phyloP scores from a whole-genome alignment of 1,284 basidiomycete species.

The Volvariella volvacea region DNA sequence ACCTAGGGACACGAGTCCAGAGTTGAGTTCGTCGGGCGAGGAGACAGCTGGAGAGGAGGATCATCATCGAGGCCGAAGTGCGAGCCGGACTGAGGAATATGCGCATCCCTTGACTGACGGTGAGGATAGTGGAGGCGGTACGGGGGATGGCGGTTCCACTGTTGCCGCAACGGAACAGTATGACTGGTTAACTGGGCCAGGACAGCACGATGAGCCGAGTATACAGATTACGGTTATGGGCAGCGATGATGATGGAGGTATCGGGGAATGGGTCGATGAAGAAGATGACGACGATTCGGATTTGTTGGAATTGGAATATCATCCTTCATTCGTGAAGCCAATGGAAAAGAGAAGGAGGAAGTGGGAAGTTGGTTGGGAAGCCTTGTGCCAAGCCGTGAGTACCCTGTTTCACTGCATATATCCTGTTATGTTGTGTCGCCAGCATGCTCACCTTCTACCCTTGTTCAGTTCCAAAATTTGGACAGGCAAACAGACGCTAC shows the following conservation, averaged over 20 bases:
- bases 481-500: conserved; percentile 77
- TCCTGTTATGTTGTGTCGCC: conserved; percentile 4
- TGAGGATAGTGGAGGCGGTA: conserved; percentile 14
- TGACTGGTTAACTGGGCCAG: conserved; percentile 8
- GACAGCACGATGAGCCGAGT: conserved; percentile 9
- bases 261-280: conserved; percentile 69
- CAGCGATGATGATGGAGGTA: conserved; percentile 30
- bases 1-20: conserved; percentile 71
- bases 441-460: conserved; percentile 8
- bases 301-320: conserved; percentile 66
- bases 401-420: conserved; percentile 3
- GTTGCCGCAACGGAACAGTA: not conserved
- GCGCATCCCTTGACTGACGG: conserved; percentile 30
- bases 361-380: conserved; percentile 72
- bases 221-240: conserved; percentile 14
- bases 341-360: conserved; percentile 58
- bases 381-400: conserved; percentile 60
- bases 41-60: conserved; percentile 35
- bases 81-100: conserved; percentile 20
- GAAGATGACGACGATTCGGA: conserved; percentile 63
- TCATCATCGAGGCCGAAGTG: too few relatives aligned
- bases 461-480: conserved; percentile 59
- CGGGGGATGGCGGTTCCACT: not conserved
- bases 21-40: conserved; percentile 48
- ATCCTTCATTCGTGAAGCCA: conserved; percentile 61